Evolutionary conservation across 2,329 filamentous ascomycete genomes (phyloP).

Genomic region (Colletotrichum nymphaeae): DNA sequence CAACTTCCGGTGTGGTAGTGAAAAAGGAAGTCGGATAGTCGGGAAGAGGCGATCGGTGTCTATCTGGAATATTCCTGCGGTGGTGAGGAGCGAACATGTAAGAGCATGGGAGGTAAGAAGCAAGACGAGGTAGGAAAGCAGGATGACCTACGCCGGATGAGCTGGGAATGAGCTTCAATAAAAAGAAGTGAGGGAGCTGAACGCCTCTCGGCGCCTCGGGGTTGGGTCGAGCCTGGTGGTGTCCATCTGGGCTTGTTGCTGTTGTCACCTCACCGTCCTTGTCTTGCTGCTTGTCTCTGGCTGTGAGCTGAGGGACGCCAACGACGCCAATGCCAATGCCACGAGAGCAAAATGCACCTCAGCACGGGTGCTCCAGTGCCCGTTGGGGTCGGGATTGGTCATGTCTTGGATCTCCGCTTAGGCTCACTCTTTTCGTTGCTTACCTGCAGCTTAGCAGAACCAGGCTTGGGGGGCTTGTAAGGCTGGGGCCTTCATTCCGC

Average conservation of each 20-base stretch:
- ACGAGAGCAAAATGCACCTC: constrained; percentile 29
- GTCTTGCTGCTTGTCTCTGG: constrained; percentile 2
- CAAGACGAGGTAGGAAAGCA: neutral
- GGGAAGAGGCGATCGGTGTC: neutral
- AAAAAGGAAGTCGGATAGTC: neutral
- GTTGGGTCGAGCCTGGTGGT: constrained; percentile 15
- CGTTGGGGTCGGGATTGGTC: constrained; percentile 15
- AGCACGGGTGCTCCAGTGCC: constrained; percentile 8
- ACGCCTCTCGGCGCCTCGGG: constrained; percentile 8
- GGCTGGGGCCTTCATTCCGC: constrained; percentile 14
- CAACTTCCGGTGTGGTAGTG: neutral
- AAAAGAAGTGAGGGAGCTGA: constrained; percentile 9
- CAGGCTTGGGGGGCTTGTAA: constrained; percentile 12
- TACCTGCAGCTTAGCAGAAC: constrained; percentile 28
- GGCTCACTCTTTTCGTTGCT: constrained; percentile 10
- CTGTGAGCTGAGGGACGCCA: constrained; percentile 25
- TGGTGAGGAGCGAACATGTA: neutral
- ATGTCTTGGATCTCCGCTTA: constrained; percentile 22
- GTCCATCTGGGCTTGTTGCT: constrained; percentile 25
- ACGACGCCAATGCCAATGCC: constrained; percentile 22
- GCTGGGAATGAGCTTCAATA: constrained; percentile 28
- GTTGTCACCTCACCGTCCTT: constrained; percentile 13
- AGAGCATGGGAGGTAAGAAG: neutral
- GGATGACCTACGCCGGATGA: neutral
- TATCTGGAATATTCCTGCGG: neutral